Conservation (phyloP, 495 filamentous ascomycete species). For the Neurospora hispaniola region DNA sequence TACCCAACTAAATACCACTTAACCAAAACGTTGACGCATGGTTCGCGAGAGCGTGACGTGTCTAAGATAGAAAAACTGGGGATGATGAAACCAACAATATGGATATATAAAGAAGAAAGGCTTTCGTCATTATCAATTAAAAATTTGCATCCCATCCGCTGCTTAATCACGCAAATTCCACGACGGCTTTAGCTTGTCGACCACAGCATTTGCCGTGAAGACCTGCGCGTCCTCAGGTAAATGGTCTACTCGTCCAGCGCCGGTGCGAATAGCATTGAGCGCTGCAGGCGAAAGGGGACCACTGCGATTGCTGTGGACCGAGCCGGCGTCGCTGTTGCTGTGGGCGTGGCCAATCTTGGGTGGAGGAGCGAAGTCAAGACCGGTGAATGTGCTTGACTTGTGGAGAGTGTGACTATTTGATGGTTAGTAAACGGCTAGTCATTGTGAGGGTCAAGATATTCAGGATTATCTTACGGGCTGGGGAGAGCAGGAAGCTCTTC, state of each 20-base stretch:
- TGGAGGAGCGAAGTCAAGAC: slow-evolving; percentile 90
- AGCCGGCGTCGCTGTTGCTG: slow-evolving; percentile 70
- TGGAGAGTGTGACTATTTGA: slow-evolving; percentile 62
- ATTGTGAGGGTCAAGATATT: neutral
- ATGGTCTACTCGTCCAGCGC: slow-evolving; percentile 82
- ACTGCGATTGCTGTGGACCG: slow-evolving; percentile 74
- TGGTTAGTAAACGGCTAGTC: slow-evolving; percentile 3
- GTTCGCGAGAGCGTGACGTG: neutral
- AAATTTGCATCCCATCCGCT: neutral
- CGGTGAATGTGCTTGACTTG: slow-evolving; percentile 83
- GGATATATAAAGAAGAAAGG: slow-evolving; percentile 1
- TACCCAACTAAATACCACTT: neutral
- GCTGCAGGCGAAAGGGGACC: slow-evolving; percentile 59
- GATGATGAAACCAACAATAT: neutral
- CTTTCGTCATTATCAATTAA: slow-evolving; percentile 1
- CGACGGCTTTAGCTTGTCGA: slow-evolving; percentile 58
- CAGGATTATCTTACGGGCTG: slow-evolving; percentile 64
- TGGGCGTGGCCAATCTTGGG: slow-evolving; percentile 63
- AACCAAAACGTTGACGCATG: neutral
- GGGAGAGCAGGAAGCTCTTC: slow-evolving; percentile 80
- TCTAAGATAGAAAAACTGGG: neutral
- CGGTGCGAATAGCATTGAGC: slow-evolving; percentile 67
- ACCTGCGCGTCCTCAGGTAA: slow-evolving; percentile 68
- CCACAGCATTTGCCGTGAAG: slow-evolving; percentile 66
- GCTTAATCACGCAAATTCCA: slow-evolving; percentile 54